Evolutionary conservation across 441 rosid species (phyloP), one percentile per base, ranked within the genome.

Genomic region (Biscutella auriculata): DNA sequence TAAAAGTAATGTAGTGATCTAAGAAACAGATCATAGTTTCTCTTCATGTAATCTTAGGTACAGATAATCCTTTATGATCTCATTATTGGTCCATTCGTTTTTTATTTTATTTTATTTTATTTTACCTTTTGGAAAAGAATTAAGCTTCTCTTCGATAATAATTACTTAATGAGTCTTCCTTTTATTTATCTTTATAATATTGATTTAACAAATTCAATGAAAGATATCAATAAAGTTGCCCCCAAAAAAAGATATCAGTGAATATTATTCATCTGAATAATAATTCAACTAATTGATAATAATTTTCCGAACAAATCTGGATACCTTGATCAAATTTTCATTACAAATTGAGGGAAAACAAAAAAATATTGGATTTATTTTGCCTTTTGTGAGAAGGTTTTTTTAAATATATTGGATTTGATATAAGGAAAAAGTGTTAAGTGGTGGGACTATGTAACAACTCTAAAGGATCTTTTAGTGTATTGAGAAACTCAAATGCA

Each of bases 371-470:
- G n/a, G n/a, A n/a, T n/a, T n/a, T n/a, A n/a, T n/a, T n/a, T n/a
- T n/a, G n/a, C n/a, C n/a, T n/a, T n/a, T n/a, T n/a, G n/a, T n/a
- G n/a, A n/a, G n/a, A n/a, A n/a, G n/a, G n/a, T n/a, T n/a, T n/a
- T n/a, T n/a, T n/a, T n/a, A n/a, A n/a, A n/a, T n/a, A 5, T 9
- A 66, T 40, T 57, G 56, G 21, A 55, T 17, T 54, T 36, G 42
- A 27, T 44, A 4, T 9, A 4, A 8, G 9, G 9, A 10, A 1
- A 27, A 9, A 9, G 21, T 33, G 29, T 44, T 7, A 23, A 40
- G 58, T 27, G 59, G 72, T 68, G 53, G 72, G 63, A 56, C 72
- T 55, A 14, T 16, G 28, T 33, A 62, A 68, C 72, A 68, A 68
- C 72, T 48, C 67, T 49, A 68, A 67, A 67, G 66, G 62, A 60